A percentile compares a stretch with the other conserved stretches of the same genome.
These are phyloP conservation scores for Glycine soja DNA, from an alignment of 306 rosid genomes.

Conservation along the genomic window DNA sequence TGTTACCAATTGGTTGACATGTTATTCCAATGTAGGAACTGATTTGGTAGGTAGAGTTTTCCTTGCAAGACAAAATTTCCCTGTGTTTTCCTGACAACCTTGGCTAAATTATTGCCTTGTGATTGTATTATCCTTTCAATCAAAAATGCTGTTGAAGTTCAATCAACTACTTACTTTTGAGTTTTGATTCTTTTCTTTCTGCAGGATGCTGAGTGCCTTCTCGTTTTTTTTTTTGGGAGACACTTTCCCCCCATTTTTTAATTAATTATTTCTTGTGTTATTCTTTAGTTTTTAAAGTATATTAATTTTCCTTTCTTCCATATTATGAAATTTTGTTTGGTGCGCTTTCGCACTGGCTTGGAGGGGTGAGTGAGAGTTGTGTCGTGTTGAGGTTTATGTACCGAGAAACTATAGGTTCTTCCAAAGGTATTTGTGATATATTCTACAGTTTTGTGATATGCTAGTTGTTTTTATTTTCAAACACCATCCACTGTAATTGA, in stretches of 20 bases:
- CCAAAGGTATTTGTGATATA: constrained; percentile 27
- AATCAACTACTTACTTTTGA: constrained; percentile 17
- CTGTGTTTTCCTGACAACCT: constrained; percentile 9
- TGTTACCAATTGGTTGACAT: constrained; percentile 19
- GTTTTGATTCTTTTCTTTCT: constrained; percentile 25
- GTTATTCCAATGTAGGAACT: too few species aligned
- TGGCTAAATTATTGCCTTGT: constrained; percentile 5
- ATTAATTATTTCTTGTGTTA: constrained; percentile 21
- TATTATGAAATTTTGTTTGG: constrained; percentile 35
- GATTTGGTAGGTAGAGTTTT: constrained; percentile 51
- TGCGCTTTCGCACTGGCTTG: constrained; percentile 39
- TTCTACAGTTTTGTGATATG: constrained; percentile 11
- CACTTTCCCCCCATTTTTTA: not conserved
- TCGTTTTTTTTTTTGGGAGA: constrained; percentile 64
- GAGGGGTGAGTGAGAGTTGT: constrained; percentile 40
- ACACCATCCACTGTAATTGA: too few species aligned
- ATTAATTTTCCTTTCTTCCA: constrained; percentile 33
- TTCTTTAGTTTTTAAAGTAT: constrained; percentile 40
- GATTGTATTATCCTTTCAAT: not conserved
- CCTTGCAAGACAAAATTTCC: constrained; percentile 8
- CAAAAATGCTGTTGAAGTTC: not conserved
- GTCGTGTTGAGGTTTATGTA: constrained; percentile 30
- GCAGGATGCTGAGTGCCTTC: constrained; percentile 63
- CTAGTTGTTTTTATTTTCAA: not conserved
- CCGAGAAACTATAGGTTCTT: not conserved